Evolutionary conservation across 495 filamentous ascomycete genomes (phyloP), one percentile per base, ranked within the genome.

Genomic region (Penicillium parvum): DNA sequence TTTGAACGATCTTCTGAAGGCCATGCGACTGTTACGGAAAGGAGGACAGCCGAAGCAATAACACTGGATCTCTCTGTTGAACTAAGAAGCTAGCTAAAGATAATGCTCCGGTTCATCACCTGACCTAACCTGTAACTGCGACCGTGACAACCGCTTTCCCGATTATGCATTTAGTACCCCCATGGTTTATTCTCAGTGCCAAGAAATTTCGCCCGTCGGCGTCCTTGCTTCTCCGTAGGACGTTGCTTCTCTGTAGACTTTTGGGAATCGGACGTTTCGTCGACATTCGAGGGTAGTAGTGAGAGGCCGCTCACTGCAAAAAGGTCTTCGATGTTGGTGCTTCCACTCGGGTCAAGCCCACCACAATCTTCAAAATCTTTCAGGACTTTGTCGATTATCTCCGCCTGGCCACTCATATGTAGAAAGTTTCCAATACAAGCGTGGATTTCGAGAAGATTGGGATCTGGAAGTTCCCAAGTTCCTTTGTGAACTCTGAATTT

Each of bases 401-500:
- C 37, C 27, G 25, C 49, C 25, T 41, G 37, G 33, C 49, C 49
- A 33, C 37, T 46, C 42, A 46, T 46, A 35, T 52, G 26, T 33
- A 52, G 32, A 18, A 46, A 46, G 25, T 46, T 46, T 39, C 37
- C 49, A 34, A 52, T 46, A 23, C n/a, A 33, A 29, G 49, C 49
- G 37, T 52, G 49, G 37, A 52, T 38, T 38, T 33, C 27, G 37
- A 52, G 32, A 21, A 52, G 49, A 22, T 29, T 16, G 16, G 43
- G 49, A 43, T 52, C 37, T 33, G 49, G 49, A 33, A 52, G 37
- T 38, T 46, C 49, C 43, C 42, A 46, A 40, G 15, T 44, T 45
- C 37, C 48, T 41, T 42, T 43, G 27, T 46, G 38, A 33, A 33
- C 20, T 32, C 19, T 20, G 27, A 52, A 47, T 27, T 34, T 52